These are phyloP conservation scores for Fragaria ananassa DNA, from an alignment of 306 rosid genomes.

Conservation along the genomic window DNA sequence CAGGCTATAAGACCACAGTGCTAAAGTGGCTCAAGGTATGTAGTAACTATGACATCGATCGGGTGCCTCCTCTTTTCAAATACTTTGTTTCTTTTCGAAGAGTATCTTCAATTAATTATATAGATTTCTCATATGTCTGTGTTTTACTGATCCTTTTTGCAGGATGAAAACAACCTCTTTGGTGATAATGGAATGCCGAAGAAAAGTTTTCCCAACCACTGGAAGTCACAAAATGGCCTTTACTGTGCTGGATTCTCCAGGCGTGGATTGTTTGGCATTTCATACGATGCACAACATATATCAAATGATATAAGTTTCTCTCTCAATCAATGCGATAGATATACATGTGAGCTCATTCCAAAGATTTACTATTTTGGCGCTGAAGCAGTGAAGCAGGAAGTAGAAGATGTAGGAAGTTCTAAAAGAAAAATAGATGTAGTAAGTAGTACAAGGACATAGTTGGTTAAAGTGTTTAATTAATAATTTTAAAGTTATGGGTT, in stretches of 20 bases:
- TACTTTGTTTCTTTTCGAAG: neutral
- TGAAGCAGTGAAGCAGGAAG: no score
- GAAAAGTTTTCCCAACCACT: constrained; percentile 38
- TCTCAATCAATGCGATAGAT: neutral
- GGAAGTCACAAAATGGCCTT: constrained; percentile 54
- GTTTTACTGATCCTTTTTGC: neutral
- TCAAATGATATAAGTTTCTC: constrained; percentile 33
- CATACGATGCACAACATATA: constrained; percentile 45
- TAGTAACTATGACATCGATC: neutral
- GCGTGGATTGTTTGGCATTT: constrained; percentile 48
- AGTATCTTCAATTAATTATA: neutral
- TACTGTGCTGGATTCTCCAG: constrained; percentile 55
- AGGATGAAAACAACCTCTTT: constrained; percentile 41
- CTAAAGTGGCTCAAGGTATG: constrained; percentile 57
- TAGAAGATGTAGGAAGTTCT: no score
- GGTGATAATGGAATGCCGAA: constrained; percentile 51
- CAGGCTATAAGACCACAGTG: constrained; percentile 56
- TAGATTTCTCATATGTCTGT: neutral
- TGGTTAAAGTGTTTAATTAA: no score
- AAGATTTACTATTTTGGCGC: neutral
- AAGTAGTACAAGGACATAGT: no score
- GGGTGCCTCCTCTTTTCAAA: neutral
- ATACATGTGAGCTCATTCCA: neutral
- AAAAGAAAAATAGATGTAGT: no score
- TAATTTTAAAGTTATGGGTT: no score